Conservation (phyloP, 1,284 basidiomycete species). For the Rhodotorula sp. region DNA sequence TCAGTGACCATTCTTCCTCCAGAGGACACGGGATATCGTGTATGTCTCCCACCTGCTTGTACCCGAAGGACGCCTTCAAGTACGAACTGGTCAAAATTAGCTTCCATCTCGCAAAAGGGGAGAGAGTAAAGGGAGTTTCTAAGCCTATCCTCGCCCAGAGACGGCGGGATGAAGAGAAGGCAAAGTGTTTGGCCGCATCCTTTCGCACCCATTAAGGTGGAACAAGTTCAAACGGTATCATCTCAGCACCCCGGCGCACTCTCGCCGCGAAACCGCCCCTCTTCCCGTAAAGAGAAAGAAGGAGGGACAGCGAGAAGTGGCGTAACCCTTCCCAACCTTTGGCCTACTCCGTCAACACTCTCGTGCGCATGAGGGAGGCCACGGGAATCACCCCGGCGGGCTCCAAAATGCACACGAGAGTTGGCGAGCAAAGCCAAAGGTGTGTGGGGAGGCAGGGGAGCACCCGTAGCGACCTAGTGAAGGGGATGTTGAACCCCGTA, state of each 20-base stretch:
- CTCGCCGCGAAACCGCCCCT: constrained; percentile 3
- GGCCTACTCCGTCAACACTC: background rate
- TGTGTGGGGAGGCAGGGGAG: constrained; percentile 2
- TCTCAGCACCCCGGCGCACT: constrained; percentile 64
- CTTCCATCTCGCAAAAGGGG: too few species aligned
- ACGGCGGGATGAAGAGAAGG: background rate
- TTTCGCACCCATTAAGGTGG: constrained; percentile 85
- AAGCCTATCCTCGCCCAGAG: background rate
- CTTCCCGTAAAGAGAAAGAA: background rate
- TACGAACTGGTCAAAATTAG: background rate
- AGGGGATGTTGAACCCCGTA: constrained; percentile 9
- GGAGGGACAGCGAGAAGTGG: constrained; percentile 19
- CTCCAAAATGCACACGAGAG: background rate
- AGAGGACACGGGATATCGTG: too few species aligned
- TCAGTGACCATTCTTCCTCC: too few species aligned
- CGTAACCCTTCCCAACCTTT: background rate
- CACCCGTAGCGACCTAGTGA: constrained; percentile 26
- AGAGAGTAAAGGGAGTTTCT: background rate
- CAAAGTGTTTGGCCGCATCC: constrained; percentile 52
- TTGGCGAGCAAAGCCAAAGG: background rate
- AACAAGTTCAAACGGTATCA: constrained; percentile 91
- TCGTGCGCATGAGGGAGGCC: background rate
- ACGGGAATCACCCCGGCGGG: background rate
- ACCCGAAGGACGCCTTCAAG: constrained; percentile 68
- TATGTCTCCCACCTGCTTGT: constrained; percentile 64